A percentile compares a stretch with the other conserved stretches of the same genome.
These are phyloP conservation scores for Colletotrichum tofieldiae DNA, from an alignment of 2,329 filamentous ascomycete genomes.

Conservation along the genomic window DNA sequence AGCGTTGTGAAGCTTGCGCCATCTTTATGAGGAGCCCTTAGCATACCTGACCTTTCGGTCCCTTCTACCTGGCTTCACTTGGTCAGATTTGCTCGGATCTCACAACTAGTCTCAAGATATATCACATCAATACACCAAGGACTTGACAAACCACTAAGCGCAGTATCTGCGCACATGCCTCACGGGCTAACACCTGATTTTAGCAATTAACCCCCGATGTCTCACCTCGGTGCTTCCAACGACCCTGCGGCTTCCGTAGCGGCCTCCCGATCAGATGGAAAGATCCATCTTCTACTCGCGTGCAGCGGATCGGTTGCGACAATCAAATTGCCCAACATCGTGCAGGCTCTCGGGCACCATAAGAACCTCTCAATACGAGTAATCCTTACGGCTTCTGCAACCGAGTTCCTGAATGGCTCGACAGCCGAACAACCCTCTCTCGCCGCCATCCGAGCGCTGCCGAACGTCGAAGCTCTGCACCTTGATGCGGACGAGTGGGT, in stretches of 20 bases:
- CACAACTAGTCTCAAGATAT: background rate
- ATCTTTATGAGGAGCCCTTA: background rate
- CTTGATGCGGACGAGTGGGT: conserved; percentile 90
- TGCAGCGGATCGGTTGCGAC: conserved; percentile 67
- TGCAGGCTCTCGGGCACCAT: conserved; percentile 68
- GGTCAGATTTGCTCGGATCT: background rate
- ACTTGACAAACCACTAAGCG: background rate
- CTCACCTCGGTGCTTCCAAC: conserved; percentile 10
- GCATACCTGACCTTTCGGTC: background rate
- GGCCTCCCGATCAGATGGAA: conserved; percentile 38
- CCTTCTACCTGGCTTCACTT: too few relatives aligned
- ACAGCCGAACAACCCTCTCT: conserved; percentile 82
- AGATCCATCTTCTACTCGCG: conserved; percentile 31
- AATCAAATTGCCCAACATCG: conserved; percentile 84
- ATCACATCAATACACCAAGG: background rate
- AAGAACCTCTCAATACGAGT: conserved; percentile 84
- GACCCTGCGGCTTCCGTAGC: conserved; percentile 41
- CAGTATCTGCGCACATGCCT: background rate
- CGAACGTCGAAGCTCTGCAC: conserved; percentile 86
- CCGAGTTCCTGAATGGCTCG: conserved; percentile 84
- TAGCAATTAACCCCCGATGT: conserved; percentile 4
- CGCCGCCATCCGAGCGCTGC: conserved; percentile 69
- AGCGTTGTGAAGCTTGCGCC: background rate
- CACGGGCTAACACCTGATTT: background rate
- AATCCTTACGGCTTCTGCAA: conserved; percentile 81